Evolutionary conservation across 768 basidiomycete genomes (phyloP).

Genomic region (Naematelia encephala): DNA sequence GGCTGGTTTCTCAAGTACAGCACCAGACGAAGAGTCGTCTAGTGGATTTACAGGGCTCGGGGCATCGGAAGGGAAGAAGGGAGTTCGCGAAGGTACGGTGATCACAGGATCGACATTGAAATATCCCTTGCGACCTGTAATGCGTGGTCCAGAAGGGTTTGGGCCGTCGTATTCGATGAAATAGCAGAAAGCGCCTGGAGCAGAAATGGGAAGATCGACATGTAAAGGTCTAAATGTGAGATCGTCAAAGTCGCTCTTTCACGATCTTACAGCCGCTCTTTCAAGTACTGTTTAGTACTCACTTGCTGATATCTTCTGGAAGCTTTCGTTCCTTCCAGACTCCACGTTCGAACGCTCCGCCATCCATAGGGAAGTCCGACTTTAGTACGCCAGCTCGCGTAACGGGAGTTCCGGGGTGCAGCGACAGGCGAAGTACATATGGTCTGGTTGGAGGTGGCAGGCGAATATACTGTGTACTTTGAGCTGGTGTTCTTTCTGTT

Average conservation of each 20-base stretch:
- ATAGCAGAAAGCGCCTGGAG: slow-evolving; percentile 92
- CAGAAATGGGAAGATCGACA: slow-evolving; percentile 91
- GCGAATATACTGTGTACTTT: slow-evolving; percentile 72
- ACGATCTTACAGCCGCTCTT: neutral
- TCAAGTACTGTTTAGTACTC: slow-evolving; percentile 41
- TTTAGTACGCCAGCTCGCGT: slow-evolving; percentile 86
- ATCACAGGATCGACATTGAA: slow-evolving; percentile 95
- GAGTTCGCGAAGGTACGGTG: slow-evolving; percentile 65
- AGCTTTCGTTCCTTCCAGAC: slow-evolving; percentile 64
- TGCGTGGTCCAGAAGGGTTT: slow-evolving; percentile 53
- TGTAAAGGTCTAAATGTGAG: slow-evolving; percentile 70
- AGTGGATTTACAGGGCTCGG: slow-evolving; percentile 20
- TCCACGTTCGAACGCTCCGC: slow-evolving; percentile 75
- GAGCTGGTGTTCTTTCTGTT: neutral
- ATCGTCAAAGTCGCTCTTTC: neutral
- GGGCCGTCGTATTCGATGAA: slow-evolving; percentile 73
- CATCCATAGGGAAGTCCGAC: slow-evolving; percentile 95
- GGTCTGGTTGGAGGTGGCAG: slow-evolving; percentile 85
- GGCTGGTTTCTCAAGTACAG: slow-evolving; percentile 55
- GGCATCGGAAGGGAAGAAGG: slow-evolving; percentile 60
- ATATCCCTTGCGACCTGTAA: slow-evolving; percentile 83
- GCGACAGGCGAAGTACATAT: slow-evolving; percentile 83
- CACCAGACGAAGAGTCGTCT: slow-evolving; percentile 29
- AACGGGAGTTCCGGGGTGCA: slow-evolving; percentile 88
- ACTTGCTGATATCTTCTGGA: slow-evolving; percentile 55